Percentiles rank a stretch among this genome's conserved stretches.
Conservation (phyloP, 306 rosid species). For the Castanopsis chinensis region DNA sequence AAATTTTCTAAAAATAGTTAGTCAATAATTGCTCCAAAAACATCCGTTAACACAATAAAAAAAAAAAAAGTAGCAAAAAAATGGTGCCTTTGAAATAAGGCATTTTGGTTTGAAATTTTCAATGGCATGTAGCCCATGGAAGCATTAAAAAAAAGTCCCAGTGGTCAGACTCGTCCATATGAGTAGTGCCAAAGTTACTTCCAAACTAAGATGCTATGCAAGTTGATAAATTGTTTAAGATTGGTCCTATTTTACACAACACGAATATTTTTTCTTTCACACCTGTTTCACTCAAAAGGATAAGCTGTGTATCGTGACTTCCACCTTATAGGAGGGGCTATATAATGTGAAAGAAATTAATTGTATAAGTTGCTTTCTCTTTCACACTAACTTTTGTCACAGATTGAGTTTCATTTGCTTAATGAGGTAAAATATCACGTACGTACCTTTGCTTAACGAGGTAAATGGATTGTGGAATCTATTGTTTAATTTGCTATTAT, state of each 20-base stretch:
- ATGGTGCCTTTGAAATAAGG: constrained; percentile 1
- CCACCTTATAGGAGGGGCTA: too few species aligned
- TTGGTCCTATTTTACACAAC: too few species aligned
- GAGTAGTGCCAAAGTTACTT: constrained; percentile 48
- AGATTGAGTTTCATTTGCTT: too few species aligned
- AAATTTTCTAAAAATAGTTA: too few species aligned
- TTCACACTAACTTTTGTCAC: too few species aligned
- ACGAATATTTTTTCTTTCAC: too few species aligned
- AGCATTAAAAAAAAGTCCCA: constrained; percentile 21
- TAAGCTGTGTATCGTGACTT: too few species aligned
- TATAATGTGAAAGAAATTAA: too few species aligned
- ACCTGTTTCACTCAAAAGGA: too few species aligned
- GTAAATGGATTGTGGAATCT: background rate
- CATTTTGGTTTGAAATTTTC: constrained; percentile 29
- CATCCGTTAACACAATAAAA: background rate
- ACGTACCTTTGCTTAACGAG: constrained; percentile 7
- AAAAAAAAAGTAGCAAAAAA: background rate
- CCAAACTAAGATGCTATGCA: constrained; percentile 32
- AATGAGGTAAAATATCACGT: too few species aligned
- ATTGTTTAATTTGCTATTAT: background rate
- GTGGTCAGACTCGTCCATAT: constrained; percentile 26
- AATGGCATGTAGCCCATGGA: constrained; percentile 31
- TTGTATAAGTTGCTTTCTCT: too few species aligned
- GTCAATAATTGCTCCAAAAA: too few species aligned
- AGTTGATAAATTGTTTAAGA: constrained; percentile 22